phyloP scores from a whole-genome alignment of 768 basidiomycete genomes.

The Tulasnella sp. region DNA sequence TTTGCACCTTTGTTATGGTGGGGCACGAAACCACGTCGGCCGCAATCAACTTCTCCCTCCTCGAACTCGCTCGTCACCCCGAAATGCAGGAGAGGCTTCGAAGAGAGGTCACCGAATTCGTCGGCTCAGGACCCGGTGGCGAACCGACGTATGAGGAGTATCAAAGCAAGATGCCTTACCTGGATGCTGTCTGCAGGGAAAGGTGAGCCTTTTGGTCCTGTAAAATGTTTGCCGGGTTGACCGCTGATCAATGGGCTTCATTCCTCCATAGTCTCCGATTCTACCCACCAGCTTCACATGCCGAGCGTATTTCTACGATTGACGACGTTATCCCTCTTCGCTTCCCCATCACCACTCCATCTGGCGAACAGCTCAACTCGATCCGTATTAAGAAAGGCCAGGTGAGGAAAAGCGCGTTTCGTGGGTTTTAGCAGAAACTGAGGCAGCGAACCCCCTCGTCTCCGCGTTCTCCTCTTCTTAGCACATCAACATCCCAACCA shows the following conservation, averaged over 20 bases:
- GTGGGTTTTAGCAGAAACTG: not conserved
- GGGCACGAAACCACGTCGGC: constrained; percentile 12
- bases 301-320: constrained; percentile 35
- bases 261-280: constrained; percentile 33
- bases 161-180: constrained; percentile 33
- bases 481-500: constrained; percentile 35
- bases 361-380: constrained; percentile 27
- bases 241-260: not conserved
- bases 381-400: constrained; percentile 35
- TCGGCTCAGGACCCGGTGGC: constrained; percentile 21
- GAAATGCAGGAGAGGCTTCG: constrained; percentile 36
- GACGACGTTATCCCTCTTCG: constrained; percentile 41
- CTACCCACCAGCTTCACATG: constrained; percentile 37
- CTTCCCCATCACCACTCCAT: constrained; percentile 29
- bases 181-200: constrained; percentile 41
- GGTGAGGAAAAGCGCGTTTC: constrained; percentile 26
- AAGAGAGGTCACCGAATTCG: constrained; percentile 32
- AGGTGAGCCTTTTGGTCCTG: no score
- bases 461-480: constrained; percentile 15
- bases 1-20: constrained; percentile 33
- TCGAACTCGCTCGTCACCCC: constrained; percentile 36
- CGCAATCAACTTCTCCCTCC: constrained; percentile 35
- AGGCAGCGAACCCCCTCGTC: not conserved
- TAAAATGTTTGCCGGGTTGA: not conserved
- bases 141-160: constrained; percentile 35